These are phyloP conservation scores for Pochonia chlamydosporia DNA, from an alignment of 2,329 filamentous ascomycete genomes.

Conservation along the genomic window DNA sequence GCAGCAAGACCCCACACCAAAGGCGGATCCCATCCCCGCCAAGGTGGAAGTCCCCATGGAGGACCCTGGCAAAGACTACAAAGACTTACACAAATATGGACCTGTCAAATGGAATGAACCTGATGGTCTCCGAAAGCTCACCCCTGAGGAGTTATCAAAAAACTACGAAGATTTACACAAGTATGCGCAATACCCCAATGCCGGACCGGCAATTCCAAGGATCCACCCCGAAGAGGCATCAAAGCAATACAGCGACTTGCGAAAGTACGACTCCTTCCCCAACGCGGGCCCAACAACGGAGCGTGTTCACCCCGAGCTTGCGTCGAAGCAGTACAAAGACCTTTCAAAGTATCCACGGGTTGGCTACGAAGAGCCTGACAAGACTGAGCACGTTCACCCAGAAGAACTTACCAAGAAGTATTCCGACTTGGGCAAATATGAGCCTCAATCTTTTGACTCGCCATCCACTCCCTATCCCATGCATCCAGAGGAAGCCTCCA, in stretches of 20 bases:
- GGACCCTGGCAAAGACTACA: slow-evolving; percentile 3
- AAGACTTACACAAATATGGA: slow-evolving; percentile 12
- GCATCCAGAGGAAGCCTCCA: slow-evolving; percentile 29
- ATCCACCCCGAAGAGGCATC: slow-evolving; percentile 28
- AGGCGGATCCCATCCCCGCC: slow-evolving; percentile 8
- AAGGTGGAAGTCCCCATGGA: slow-evolving; percentile 5
- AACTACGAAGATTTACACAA: slow-evolving; percentile 21
- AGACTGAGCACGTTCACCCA: slow-evolving; percentile 24
- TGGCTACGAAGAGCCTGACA: slow-evolving; percentile 22
- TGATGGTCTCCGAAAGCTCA: slow-evolving; percentile 8
- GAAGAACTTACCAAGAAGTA: slow-evolving; percentile 34
- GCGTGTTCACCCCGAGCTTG: slow-evolving; percentile 22
- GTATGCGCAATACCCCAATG: slow-evolving; percentile 20
- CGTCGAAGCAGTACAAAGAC: slow-evolving; percentile 28
- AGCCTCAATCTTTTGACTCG: slow-evolving; percentile 22
- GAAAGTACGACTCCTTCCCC: slow-evolving; percentile 23
- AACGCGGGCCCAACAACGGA: slow-evolving; percentile 17
- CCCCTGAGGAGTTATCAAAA: slow-evolving; percentile 23
- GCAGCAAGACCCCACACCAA: slow-evolving; percentile 10
- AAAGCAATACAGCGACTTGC: slow-evolving; percentile 30
- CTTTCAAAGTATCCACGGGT: slow-evolving; percentile 23
- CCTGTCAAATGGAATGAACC: slow-evolving; percentile 10
- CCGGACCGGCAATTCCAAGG: slow-evolving; percentile 15
- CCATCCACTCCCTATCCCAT: slow-evolving; percentile 18
- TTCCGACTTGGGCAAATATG: slow-evolving; percentile 36